These are phyloP conservation scores for Delphinella strobiligena DNA, from an alignment of 2,329 filamentous ascomycete genomes.

Conservation along the genomic window DNA sequence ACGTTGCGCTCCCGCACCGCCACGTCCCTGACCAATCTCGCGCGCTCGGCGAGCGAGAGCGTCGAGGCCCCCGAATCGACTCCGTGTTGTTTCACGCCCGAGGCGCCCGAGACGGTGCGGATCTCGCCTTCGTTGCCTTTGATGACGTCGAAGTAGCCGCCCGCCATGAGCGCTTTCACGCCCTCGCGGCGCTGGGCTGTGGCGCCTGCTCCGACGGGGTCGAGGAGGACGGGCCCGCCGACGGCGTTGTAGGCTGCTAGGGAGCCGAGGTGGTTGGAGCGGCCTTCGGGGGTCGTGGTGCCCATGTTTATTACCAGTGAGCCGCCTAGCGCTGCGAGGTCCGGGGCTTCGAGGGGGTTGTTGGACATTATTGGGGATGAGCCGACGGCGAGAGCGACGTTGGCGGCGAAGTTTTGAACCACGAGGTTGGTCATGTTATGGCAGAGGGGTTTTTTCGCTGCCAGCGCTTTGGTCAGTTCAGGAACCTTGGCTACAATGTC, in stretches of 20 bases:
- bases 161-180: conserved; percentile 56
- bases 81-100: conserved; percentile 53
- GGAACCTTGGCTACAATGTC: conserved; percentile 18
- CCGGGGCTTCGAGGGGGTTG: conserved; percentile 67
- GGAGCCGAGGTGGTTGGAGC: conserved; percentile 61
- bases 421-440: conserved; percentile 98
- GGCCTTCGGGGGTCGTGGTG: conserved; percentile 65
- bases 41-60: conserved; percentile 43
- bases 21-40: conserved; percentile 50
- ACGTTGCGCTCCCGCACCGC: conserved; percentile 58
- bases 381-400: conserved; percentile 73
- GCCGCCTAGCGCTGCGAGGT: conserved; percentile 66
- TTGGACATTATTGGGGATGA: conserved; percentile 92
- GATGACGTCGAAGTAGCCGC: conserved; percentile 73
- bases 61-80: conserved; percentile 63
- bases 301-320: conserved; percentile 91
- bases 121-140: conserved; percentile 94
- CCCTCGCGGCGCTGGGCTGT: conserved; percentile 61
- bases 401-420: conserved; percentile 89
- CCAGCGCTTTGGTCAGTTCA: conserved; percentile 44
- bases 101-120: conserved; percentile 52
- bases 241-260: conserved; percentile 69
- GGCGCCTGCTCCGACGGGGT: conserved; percentile 84
- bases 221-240: conserved; percentile 66
- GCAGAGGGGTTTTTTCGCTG: conserved; percentile 55